Evolutionary conservation across 768 basidiomycete species (phyloP).

Genomic region (Punctularia strigosozonata): DNA sequence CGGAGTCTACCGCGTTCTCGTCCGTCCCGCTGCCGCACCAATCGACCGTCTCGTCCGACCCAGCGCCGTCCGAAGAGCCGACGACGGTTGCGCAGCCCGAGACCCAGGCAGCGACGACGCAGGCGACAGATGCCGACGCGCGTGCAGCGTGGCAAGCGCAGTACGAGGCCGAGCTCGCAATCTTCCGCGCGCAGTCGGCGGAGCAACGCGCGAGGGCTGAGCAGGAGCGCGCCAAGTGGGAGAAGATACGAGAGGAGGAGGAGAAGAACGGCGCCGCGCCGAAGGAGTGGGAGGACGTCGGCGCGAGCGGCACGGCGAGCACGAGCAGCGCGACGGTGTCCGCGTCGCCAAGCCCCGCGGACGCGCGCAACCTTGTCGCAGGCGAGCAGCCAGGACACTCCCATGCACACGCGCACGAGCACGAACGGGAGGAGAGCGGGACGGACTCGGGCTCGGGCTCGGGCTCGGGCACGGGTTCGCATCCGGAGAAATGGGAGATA

Average conservation of each 20-base stretch:
- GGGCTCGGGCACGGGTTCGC: conserved; percentile 25
- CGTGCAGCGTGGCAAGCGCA: conserved; percentile 51
- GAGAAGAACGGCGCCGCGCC: conserved; percentile 13
- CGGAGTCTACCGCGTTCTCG: conserved; percentile 17
- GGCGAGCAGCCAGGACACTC: conserved; percentile 19
- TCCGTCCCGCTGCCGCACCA: conserved; percentile 13
- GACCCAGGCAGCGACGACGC: conserved; percentile 2
- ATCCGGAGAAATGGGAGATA: conserved; percentile 73
- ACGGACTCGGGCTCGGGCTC: not conserved
- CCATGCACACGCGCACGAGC: conserved; percentile 1
- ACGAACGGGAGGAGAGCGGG: conserved; percentile 11
- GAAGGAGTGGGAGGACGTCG: conserved; percentile 22
- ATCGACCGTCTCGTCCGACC: conserved; percentile 7
- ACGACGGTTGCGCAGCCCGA: not conserved
- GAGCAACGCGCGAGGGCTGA: conserved; percentile 43
- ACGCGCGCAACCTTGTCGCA: conserved; percentile 26
- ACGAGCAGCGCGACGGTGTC: conserved; percentile 7
- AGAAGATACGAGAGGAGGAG: conserved; percentile 4
- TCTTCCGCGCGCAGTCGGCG: conserved; percentile 72
- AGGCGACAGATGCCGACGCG: conserved; percentile 9
- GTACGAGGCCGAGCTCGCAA: conserved; percentile 55
- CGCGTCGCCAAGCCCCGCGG: conserved; percentile 24
- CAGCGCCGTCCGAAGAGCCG: not conserved
- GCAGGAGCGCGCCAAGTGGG: conserved; percentile 26
- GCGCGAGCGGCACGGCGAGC: conserved; percentile 9